These are phyloP conservation scores for Phlyctochytrium planicorne DNA, from an alignment of 192 early-diverging fungal species.

Conservation along the genomic window DNA sequence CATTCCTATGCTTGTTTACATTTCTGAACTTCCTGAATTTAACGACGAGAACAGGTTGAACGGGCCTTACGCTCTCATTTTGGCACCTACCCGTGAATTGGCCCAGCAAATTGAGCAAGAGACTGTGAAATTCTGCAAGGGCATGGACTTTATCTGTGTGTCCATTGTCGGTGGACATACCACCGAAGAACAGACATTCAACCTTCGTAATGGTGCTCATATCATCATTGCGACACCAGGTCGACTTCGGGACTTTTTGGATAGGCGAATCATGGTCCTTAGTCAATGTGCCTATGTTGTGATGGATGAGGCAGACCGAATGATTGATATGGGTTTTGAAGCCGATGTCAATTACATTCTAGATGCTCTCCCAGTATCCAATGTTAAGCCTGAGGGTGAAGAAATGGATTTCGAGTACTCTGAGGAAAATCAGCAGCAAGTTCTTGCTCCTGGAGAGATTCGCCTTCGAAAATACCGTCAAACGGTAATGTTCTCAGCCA, in stretches of 20 bases:
- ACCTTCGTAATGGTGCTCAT: constrained; percentile 86
- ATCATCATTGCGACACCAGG: constrained; percentile 99
- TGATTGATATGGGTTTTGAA: constrained; percentile 78
- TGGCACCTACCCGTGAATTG: constrained; percentile 96
- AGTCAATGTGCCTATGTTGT: constrained; percentile 96
- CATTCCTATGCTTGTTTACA: constrained; percentile 93
- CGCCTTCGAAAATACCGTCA: constrained; percentile 69
- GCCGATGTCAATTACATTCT: constrained; percentile 94
- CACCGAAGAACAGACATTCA: constrained; percentile 85
- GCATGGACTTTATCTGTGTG: constrained; percentile 79
- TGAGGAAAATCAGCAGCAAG: constrained; percentile 43
- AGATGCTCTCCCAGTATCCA: constrained; percentile 87
- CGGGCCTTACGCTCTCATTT: constrained; percentile 91
- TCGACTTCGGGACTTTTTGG: constrained; percentile 88
- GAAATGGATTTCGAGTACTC: constrained; percentile 64
- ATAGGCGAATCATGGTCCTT: constrained; percentile 84
- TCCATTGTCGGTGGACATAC: constrained; percentile 69
- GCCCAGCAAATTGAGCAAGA: constrained; percentile 97
- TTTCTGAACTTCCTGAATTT: constrained; percentile 75
- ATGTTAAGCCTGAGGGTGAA: constrained; percentile 67
- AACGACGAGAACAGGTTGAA: constrained; percentile 74
- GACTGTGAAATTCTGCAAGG: constrained; percentile 83
- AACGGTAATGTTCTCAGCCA: constrained; percentile 99
- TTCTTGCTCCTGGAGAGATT: not conserved
- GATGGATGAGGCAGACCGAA: constrained; percentile 98